Evolutionary conservation across 2,329 filamentous ascomycete genomes (phyloP).

Genomic region (Akanthomyces uredinophilus): DNA sequence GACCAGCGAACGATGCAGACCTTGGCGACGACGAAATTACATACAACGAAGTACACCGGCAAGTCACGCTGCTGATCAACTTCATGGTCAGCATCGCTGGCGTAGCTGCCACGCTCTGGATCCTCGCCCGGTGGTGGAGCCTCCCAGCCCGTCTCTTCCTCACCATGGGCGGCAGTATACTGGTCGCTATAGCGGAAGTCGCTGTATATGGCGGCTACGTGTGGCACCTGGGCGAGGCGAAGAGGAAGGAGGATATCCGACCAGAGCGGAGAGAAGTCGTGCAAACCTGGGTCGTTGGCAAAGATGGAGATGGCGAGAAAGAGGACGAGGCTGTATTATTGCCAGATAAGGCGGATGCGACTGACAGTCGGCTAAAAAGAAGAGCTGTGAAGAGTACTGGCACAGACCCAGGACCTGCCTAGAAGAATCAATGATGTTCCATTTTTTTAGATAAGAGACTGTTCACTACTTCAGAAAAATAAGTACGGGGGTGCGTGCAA

Average conservation of each 20-base stretch:
- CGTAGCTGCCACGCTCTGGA: constrained; percentile 71
- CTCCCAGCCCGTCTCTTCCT: constrained; percentile 64
- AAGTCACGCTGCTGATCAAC: constrained; percentile 81
- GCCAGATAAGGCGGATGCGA: constrained; percentile 18
- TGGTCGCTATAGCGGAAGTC: constrained; percentile 72
- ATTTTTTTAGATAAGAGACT: neutral
- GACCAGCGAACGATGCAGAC: constrained; percentile 40
- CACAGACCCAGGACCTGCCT: neutral
- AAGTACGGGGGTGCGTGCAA: neutral
- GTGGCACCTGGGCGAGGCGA: constrained; percentile 64
- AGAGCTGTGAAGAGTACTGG: neutral
- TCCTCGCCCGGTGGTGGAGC: constrained; percentile 72
- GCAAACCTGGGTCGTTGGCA: constrained; percentile 63
- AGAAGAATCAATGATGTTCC: neutral
- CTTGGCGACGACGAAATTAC: constrained; percentile 59
- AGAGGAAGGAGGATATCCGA: constrained; percentile 53
- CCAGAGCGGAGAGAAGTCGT: constrained; percentile 65
- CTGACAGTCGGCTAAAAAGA: neutral
- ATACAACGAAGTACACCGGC: constrained; percentile 70
- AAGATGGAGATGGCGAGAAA: constrained; percentile 26
- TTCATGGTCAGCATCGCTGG: constrained; percentile 82
- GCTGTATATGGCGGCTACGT: constrained; percentile 72
- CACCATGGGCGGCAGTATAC: constrained; percentile 62
- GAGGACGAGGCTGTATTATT: constrained; percentile 24
- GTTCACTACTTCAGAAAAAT: neutral